phyloP scores from a whole-genome alignment of 2,329 filamentous ascomycete species.

The Colletotrichum lini region DNA sequence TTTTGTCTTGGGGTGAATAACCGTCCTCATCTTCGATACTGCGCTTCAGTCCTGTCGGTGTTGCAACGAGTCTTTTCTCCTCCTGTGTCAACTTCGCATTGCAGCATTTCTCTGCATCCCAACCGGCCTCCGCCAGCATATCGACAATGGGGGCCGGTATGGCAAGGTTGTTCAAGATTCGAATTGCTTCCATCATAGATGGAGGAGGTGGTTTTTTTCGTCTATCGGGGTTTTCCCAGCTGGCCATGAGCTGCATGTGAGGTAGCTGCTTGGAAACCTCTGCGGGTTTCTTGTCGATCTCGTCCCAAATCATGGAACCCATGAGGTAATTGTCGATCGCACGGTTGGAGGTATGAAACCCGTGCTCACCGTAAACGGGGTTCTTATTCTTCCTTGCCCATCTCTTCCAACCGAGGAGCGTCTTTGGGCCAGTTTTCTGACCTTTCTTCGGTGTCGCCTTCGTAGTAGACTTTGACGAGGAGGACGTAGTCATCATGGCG shows the following conservation, averaged over 20 bases:
- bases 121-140: constrained; percentile 4
- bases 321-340: not conserved
- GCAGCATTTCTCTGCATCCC: constrained; percentile 23
- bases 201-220: not conserved
- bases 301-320: not conserved
- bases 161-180: constrained; percentile 1
- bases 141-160: not conserved
- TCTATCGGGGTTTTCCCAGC: not conserved
- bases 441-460: not conserved
- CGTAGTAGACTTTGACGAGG: not conserved
- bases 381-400: constrained; percentile 12
- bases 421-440: not conserved
- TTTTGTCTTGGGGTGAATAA: not conserved
- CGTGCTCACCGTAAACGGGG: not conserved
- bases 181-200: constrained; percentile 7
- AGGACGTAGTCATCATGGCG: not conserved
- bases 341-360: not conserved
- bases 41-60: not conserved
- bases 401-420: not conserved
- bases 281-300: not conserved
- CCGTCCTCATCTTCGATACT: not conserved
- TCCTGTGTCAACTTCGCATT: constrained; percentile 3
- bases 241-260: not conserved
- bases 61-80: not conserved
- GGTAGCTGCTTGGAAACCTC: not conserved